Evolutionary conservation across 352 stramenopile species (phyloP).

Genomic region (Phytophthora brassicae): DNA sequence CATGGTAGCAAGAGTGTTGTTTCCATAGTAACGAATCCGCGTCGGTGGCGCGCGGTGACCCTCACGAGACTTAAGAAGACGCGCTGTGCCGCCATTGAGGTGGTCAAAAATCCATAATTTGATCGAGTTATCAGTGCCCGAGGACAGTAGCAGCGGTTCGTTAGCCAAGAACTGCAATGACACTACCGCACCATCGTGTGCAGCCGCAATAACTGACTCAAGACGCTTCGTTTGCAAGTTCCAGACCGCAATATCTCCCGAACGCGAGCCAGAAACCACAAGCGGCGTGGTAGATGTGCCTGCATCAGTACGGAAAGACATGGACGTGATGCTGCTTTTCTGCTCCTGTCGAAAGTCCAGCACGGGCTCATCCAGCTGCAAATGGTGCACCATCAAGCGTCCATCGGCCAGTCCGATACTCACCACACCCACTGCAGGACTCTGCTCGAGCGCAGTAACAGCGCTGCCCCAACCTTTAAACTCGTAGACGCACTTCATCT

Average conservation of each 20-base stretch:
- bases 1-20: slow-evolving; percentile 85
- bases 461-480: slow-evolving; percentile 76
- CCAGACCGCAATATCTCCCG: slow-evolving; percentile 90
- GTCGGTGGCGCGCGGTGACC: slow-evolving; percentile 85
- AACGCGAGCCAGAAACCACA: slow-evolving; percentile 65
- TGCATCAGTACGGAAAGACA: slow-evolving; percentile 90
- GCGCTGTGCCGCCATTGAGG: slow-evolving; percentile 70
- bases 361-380: slow-evolving; percentile 82
- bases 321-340: slow-evolving; percentile 74
- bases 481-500: slow-evolving; percentile 87
- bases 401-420: slow-evolving; percentile 84
- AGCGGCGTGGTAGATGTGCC: slow-evolving; percentile 52
- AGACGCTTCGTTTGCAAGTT: slow-evolving; percentile 89
- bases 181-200: slow-evolving; percentile 78
- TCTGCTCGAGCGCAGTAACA: slow-evolving; percentile 83
- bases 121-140: slow-evolving; percentile 89
- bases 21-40: slow-evolving; percentile 90
- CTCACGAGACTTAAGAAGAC: slow-evolving; percentile 89
- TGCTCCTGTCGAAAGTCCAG: slow-evolving; percentile 83
- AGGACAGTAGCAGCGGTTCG: slow-evolving; percentile 88
- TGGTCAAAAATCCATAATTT: slow-evolving; percentile 95
- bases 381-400: slow-evolving; percentile 83
- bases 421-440: slow-evolving; percentile 88
- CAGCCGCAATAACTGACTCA: slow-evolving; percentile 73
- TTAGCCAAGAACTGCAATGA: slow-evolving; percentile 84